A percentile compares a stretch with the other conserved stretches of the same genome.
Conservation (phyloP, 2,329 filamentous ascomycete genomes). For the Aspergillus jensenii region DNA sequence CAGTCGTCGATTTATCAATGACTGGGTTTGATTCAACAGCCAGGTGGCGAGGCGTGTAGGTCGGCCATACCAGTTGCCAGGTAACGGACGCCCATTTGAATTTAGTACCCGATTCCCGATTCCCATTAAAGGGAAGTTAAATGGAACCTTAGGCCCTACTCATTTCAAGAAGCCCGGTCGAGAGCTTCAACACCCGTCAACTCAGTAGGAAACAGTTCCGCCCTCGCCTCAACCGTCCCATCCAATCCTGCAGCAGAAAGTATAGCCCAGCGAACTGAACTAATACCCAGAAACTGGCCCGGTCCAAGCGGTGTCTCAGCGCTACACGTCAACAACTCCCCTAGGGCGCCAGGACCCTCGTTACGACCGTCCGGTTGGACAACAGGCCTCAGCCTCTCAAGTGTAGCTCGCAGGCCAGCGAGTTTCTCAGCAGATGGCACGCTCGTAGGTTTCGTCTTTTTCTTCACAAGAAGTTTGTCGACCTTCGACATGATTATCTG, state of each 20-base stretch:
- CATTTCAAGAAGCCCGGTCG: neutral
- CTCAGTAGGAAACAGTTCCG: slow-evolving; percentile 11
- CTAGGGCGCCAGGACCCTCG: slow-evolving; percentile 46
- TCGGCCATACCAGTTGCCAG: neutral
- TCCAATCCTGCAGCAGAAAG: slow-evolving; percentile 62
- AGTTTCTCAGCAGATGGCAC: slow-evolving; percentile 29
- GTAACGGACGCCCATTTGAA: neutral
- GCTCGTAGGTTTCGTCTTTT: slow-evolving; percentile 29
- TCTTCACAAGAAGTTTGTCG: slow-evolving; percentile 54
- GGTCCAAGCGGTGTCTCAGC: slow-evolving; percentile 49
- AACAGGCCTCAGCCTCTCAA: slow-evolving; percentile 39
- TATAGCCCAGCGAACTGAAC: slow-evolving; percentile 64
- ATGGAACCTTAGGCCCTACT: neutral
- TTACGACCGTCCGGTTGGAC: slow-evolving; percentile 46
- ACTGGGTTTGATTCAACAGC: neutral
- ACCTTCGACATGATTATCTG: slow-evolving; percentile 68
- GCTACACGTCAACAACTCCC: slow-evolving; percentile 62
- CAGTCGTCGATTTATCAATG: neutral
- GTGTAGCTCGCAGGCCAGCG: slow-evolving; percentile 38
- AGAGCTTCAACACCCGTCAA: neutral
- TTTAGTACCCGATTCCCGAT: neutral
- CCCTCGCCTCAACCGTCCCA: slow-evolving; percentile 29
- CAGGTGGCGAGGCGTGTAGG: neutral
- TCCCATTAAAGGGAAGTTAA: neutral
- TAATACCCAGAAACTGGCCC: slow-evolving; percentile 57